Conservation (phyloP, 2,329 filamentous ascomycete genomes). For the Xylaria sp. region DNA sequence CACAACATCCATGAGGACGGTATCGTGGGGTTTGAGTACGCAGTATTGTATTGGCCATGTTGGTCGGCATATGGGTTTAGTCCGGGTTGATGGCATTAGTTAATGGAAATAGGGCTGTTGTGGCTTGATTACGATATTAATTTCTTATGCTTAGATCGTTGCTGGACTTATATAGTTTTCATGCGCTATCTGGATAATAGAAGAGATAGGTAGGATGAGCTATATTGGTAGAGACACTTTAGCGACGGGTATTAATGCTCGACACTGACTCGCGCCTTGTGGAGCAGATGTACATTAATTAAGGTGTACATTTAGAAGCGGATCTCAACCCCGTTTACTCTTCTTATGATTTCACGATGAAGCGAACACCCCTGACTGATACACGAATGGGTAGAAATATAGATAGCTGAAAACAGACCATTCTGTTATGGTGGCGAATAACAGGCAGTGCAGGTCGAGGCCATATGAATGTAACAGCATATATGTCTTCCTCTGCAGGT, state of each 20-base stretch:
- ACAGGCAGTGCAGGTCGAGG: constrained; percentile 3
- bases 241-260: neutral
- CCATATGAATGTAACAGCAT: constrained; percentile 5
- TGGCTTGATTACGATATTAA: neutral
- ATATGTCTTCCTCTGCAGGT: constrained; percentile 8
- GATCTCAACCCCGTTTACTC: neutral
- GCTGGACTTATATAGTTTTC: neutral
- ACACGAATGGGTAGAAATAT: neutral
- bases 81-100: neutral
- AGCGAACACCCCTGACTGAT: constrained; percentile 2
- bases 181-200: neutral
- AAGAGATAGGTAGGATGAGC: neutral
- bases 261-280: constrained; percentile 10
- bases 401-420: constrained; percentile 9
- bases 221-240: neutral
- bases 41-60: neutral
- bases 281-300: constrained; percentile 1
- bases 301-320: neutral
- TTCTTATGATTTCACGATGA: neutral
- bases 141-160: neutral
- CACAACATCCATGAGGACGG: constrained; percentile 26
- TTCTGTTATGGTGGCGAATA: constrained; percentile 8
- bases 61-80: constrained; percentile 10
- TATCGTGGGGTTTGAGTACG: constrained; percentile 30
- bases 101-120: neutral